Percentiles rank a stretch among this genome's conserved stretches.
Evolutionary conservation across 2,329 filamentous ascomycete genomes (phyloP).

Genomic region (Rasamsonia emersonii): DNA sequence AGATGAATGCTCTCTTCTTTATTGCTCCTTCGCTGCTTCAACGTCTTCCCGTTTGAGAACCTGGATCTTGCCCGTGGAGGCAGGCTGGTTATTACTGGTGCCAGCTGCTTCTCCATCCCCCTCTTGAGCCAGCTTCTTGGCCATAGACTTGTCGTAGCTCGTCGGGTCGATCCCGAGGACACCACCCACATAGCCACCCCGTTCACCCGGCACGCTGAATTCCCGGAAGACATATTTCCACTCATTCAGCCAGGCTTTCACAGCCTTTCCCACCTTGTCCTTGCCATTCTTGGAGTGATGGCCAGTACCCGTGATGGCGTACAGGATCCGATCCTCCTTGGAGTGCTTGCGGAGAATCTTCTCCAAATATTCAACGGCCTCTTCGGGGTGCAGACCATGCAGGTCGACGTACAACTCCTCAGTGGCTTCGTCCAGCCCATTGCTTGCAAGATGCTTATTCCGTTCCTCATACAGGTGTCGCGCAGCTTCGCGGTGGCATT

Average conservation of each 20-base stretch:
- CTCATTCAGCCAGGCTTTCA: slow-evolving; percentile 84
- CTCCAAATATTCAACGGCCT: slow-evolving; percentile 90
- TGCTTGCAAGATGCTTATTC: slow-evolving; percentile 56
- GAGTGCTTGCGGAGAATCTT: slow-evolving; percentile 77
- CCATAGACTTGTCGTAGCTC: slow-evolving; percentile 44
- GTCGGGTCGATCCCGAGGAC: slow-evolving; percentile 57
- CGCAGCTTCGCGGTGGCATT: slow-evolving; percentile 90
- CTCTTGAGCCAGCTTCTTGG: slow-evolving; percentile 15
- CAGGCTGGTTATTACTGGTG: slow-evolving; percentile 15
- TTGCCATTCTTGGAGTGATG: slow-evolving; percentile 98
- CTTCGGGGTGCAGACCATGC: slow-evolving; percentile 96
- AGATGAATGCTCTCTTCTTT: no score
- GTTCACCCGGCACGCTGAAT: slow-evolving; percentile 92
- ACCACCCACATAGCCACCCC: slow-evolving; percentile 63
- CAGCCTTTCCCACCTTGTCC: slow-evolving; percentile 93
- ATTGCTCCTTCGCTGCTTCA: slow-evolving; percentile 19
- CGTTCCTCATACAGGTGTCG: slow-evolving; percentile 87
- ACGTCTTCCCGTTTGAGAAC: slow-evolving; percentile 37
- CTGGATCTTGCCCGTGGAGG: slow-evolving; percentile 37
- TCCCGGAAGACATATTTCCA: slow-evolving; percentile 95
- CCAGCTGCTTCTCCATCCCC: slow-evolving; percentile 16
- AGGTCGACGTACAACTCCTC: slow-evolving; percentile 89
- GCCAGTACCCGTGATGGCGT: slow-evolving; percentile 92
- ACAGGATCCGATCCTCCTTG: slow-evolving; percentile 64
- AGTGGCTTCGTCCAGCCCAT: slow-evolving; percentile 34